Conservation (phyloP, 306 rosid species). For the Carpinus fangiana region DNA sequence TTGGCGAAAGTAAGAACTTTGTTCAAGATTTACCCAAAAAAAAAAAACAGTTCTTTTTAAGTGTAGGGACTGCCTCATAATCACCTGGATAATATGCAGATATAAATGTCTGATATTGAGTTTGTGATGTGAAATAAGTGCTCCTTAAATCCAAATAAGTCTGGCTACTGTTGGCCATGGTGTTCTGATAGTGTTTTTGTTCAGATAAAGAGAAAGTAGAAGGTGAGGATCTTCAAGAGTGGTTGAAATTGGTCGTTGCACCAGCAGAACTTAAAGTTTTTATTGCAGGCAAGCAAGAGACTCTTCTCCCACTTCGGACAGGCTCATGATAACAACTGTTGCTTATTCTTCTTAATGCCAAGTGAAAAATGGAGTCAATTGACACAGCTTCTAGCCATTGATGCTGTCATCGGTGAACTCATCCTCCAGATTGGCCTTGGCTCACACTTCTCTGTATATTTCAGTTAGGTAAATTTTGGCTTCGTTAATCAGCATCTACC, state of each 20-base stretch:
- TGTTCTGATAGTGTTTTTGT: conserved; percentile 41
- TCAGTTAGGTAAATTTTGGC: conserved; percentile 46
- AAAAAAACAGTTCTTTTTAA: neutral
- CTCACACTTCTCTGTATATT: conserved; percentile 50
- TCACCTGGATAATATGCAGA: neutral
- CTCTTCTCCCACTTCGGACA: conserved; percentile 58
- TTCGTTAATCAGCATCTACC: conserved; percentile 34
- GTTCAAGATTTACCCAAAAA: neutral
- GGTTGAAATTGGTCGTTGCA: conserved; percentile 86
- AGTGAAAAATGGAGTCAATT: conserved; percentile 29
- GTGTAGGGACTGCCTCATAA: neutral
- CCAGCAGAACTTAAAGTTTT: conserved; percentile 73
- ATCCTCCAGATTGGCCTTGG: conserved; percentile 30
- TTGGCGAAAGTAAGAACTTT: neutral
- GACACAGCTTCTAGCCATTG: conserved; percentile 22
- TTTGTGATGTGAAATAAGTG: neutral
- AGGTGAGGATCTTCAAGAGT: conserved; percentile 85
- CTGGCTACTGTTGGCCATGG: conserved; percentile 16
- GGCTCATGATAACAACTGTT: conserved; percentile 29
- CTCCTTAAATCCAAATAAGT: neutral
- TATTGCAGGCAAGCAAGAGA: conserved; percentile 55
- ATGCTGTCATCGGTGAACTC: conserved; percentile 35
- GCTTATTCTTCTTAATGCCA: conserved; percentile 21
- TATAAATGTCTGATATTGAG: neutral
- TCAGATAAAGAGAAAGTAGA: conserved; percentile 90